Percentiles rank a stretch among this genome's conserved stretches.
Conservation (phyloP, 179 eudicot species). For the Kewa caespitosa region DNA sequence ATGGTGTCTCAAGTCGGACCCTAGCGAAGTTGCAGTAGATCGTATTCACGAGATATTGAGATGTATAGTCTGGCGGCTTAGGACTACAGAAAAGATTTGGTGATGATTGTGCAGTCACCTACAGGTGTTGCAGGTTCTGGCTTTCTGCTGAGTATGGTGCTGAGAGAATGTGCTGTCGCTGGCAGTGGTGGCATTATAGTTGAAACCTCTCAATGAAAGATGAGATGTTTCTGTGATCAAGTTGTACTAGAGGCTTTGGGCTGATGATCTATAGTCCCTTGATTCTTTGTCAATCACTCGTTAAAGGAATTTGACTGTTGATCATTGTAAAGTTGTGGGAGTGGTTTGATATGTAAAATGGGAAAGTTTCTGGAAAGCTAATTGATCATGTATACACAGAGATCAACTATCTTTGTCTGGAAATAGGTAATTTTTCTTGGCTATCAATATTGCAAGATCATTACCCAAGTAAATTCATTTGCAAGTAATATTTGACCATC, state of each 20-base stretch:
- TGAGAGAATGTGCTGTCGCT: background rate
- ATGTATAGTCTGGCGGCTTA: background rate
- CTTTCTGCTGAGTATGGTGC: background rate
- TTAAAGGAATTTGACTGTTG: background rate
- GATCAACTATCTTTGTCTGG: background rate
- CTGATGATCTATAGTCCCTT: background rate
- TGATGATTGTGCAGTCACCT: background rate
- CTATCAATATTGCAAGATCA: no score
- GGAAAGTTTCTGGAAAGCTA: background rate
- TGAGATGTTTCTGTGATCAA: background rate
- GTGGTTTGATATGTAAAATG: no score
- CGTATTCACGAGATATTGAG: background rate
- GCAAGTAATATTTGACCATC: background rate
- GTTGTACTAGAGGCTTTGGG: background rate
- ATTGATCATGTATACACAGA: background rate
- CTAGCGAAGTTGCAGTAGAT: conserved; percentile 35
- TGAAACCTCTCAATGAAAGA: background rate
- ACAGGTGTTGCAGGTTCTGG: background rate
- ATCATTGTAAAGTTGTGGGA: background rate
- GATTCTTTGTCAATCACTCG: background rate
- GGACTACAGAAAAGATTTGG: background rate
- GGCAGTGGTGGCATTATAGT: background rate
- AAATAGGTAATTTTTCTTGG: no score
- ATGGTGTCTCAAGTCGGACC: conserved; percentile 48
- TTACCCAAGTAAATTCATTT: no score